Evolutionary conservation across 495 filamentous ascomycete species (phyloP).

Genomic region (Staphylotrichum longicolle): DNA sequence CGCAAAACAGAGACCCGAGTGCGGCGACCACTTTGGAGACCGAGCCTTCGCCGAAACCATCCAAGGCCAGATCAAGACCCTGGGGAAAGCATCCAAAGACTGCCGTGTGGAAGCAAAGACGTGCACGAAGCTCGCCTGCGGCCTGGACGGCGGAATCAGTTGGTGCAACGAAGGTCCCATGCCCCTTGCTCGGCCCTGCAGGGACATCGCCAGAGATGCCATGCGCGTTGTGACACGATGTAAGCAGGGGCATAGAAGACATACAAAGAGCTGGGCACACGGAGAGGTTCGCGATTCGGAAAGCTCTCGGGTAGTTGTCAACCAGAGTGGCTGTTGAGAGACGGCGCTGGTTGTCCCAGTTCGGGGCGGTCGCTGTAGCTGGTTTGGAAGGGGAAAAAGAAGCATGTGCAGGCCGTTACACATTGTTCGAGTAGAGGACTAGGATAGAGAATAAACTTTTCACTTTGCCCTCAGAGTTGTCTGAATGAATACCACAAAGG

Average conservation of each 20-base stretch:
- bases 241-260: not conserved
- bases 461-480: no score
- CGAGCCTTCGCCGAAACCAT: not conserved
- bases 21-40: not conserved
- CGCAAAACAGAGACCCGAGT: conserved; percentile 6
- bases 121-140: not conserved
- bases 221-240: conserved; percentile 2
- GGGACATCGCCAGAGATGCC: not conserved
- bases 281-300: conserved; percentile 4
- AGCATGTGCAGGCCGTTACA: no score
- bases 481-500: no score
- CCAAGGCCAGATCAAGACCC: not conserved
- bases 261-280: not conserved
- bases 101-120: not conserved
- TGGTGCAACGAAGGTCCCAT: conserved; percentile 6
- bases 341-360: no score
- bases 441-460: no score
- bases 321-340: not conserved
- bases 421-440: no score
- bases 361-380: not conserved
- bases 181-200: not conserved
- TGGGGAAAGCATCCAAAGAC: not conserved
- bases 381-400: not conserved
- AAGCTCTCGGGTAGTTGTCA: not conserved
- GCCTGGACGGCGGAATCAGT: not conserved